A percentile compares a stretch with the other conserved stretches of the same genome.
These are phyloP conservation scores for Candolleomyces efflorescens DNA, from an alignment of 768 basidiomycete species.

Conservation along the genomic window DNA sequence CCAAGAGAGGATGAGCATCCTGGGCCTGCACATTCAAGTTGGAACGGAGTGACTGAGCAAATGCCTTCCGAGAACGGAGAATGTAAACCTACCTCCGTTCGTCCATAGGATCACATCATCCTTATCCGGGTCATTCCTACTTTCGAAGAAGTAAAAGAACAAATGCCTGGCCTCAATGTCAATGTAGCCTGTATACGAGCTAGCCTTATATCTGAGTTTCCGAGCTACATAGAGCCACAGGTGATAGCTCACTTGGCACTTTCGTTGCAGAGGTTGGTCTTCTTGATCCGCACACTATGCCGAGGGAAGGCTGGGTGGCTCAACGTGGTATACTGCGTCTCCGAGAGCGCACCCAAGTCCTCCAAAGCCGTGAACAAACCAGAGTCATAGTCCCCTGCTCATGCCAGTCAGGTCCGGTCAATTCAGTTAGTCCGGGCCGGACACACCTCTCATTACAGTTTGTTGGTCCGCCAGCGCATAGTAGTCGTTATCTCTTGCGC, in stretches of 20 bases:
- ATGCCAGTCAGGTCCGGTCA: too few species aligned
- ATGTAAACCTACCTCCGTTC: slow-evolving; percentile 41
- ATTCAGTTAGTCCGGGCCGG: too few species aligned
- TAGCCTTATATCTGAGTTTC: slow-evolving; percentile 13
- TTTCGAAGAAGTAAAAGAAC: slow-evolving; percentile 81
- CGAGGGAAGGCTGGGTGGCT: slow-evolving; percentile 46
- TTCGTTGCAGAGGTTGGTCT: slow-evolving; percentile 52
- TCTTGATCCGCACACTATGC: slow-evolving; percentile 55
- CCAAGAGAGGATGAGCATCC: slow-evolving; percentile 6
- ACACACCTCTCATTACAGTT: too few species aligned
- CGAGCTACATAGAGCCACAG: background rate
- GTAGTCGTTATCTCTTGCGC: too few species aligned
- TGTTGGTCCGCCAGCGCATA: too few species aligned
- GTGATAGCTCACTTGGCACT: slow-evolving; percentile 39
- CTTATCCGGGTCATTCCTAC: slow-evolving; percentile 52
- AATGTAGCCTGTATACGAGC: slow-evolving; percentile 63
- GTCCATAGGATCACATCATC: slow-evolving; percentile 66
- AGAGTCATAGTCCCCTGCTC: slow-evolving; percentile 14
- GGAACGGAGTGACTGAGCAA: too few species aligned
- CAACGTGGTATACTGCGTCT: slow-evolving; percentile 30
- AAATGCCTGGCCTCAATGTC: slow-evolving; percentile 60
- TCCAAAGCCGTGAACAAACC: slow-evolving; percentile 32
- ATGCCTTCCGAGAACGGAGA: slow-evolving; percentile 16
- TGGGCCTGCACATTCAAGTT: background rate
- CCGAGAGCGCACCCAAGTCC: slow-evolving; percentile 28